These are phyloP conservation scores for Cladosporium sp. DNA, from an alignment of 2,329 filamentous ascomycete genomes.

Conservation along the genomic window DNA sequence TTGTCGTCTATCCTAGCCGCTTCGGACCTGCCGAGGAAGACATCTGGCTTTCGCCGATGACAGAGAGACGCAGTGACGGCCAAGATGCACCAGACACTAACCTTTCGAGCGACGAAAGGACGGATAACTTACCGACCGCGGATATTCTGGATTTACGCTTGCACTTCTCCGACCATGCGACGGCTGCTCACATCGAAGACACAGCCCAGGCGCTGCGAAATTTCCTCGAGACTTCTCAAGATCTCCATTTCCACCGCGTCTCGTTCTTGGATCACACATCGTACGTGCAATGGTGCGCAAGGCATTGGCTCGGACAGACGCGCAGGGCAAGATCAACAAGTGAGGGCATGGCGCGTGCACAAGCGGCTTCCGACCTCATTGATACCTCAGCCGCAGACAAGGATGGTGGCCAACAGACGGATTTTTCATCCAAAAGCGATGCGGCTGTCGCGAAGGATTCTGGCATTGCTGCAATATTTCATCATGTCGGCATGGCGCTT, in stretches of 20 bases:
- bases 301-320: background rate
- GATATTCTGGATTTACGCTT: constrained; percentile 2
- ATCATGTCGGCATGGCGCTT: background rate
- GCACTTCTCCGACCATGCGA: background rate
- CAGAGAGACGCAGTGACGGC: background rate
- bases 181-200: background rate
- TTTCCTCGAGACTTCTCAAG: background rate
- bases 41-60: background rate
- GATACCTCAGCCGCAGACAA: too few relatives aligned
- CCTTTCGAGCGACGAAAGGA: background rate
- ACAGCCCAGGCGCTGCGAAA: background rate
- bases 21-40: background rate
- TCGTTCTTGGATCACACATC: background rate
- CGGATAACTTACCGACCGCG: background rate
- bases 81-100: background rate
- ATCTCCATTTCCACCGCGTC: background rate
- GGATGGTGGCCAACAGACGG: too few relatives aligned
- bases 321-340: background rate
- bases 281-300: background rate
- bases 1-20: background rate
- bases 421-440: too few relatives aligned
- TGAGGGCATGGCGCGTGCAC: too few relatives aligned
- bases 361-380: too few relatives aligned
- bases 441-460: too few relatives aligned
- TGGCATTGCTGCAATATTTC: background rate